These are phyloP conservation scores for Komagataea norvegica DNA, from an alignment of 1,139 yeast species.

Conservation along the genomic window DNA sequence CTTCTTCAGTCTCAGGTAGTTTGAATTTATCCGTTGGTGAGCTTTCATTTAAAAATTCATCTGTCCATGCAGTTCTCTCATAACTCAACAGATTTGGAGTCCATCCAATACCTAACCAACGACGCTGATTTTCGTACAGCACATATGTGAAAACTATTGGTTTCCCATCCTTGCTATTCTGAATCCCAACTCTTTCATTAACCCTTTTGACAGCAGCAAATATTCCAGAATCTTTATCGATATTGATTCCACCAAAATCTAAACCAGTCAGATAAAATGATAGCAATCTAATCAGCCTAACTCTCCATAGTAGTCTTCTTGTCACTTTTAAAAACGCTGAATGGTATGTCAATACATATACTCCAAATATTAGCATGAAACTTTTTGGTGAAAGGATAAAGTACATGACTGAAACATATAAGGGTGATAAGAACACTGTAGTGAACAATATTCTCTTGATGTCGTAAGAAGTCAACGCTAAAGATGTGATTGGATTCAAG, in stretches of 20 bases:
- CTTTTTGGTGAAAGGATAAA: constrained; percentile 68
- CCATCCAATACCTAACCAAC: constrained; percentile 99
- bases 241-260: constrained; percentile 61
- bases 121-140: constrained; percentile 90
- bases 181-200: constrained; percentile 24
- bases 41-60: constrained; percentile 85
- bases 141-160: constrained; percentile 89
- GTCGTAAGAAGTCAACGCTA: constrained; percentile 71
- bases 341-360: constrained; percentile 74
- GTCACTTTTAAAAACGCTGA: constrained; percentile 80
- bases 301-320: constrained; percentile 78
- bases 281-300: constrained; percentile 61
- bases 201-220: constrained; percentile 55
- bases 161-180: constrained; percentile 39
- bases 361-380: constrained; percentile 55
- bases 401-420: constrained; percentile 65
- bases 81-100: constrained; percentile 84
- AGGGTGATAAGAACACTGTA: constrained; percentile 78
- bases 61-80: constrained; percentile 96
- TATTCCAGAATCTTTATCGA: constrained; percentile 42
- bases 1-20: constrained; percentile 69
- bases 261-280: constrained; percentile 84
- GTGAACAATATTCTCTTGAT: constrained; percentile 76
- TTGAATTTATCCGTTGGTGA: constrained; percentile 71
- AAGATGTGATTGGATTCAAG: constrained; percentile 68